Conservation (phyloP, 1,139 yeast genomes). For the Dujonia santamariae region DNA sequence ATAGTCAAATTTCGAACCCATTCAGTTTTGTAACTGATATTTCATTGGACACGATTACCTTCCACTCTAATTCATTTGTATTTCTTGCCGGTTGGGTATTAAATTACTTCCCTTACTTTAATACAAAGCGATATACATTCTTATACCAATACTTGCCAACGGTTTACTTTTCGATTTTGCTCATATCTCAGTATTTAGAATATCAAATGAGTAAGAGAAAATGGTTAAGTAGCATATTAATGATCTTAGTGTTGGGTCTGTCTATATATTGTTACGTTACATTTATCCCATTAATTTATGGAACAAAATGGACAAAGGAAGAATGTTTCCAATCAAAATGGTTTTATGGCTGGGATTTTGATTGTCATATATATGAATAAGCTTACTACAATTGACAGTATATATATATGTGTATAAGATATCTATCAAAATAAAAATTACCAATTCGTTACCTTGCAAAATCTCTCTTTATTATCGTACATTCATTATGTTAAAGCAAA, state of each 20-base stretch:
- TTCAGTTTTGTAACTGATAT: slow-evolving; percentile 19
- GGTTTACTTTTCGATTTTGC: slow-evolving; percentile 32
- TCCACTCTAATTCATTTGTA: slow-evolving; percentile 24
- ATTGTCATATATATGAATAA: slow-evolving; percentile 18
- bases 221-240: slow-evolving; percentile 16
- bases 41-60: slow-evolving; percentile 10
- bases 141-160: slow-evolving; percentile 41
- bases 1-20: slow-evolving; percentile 31
- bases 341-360: slow-evolving; percentile 36
- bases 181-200: slow-evolving; percentile 29
- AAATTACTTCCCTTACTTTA: slow-evolving; percentile 35
- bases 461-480: too few relatives aligned
- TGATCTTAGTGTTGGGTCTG: slow-evolving; percentile 12
- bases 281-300: slow-evolving; percentile 34
- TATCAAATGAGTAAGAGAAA: slow-evolving; percentile 23
- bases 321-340: slow-evolving; percentile 27
- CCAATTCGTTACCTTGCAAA: too few relatives aligned
- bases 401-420: too few relatives aligned
- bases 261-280: slow-evolving; percentile 18
- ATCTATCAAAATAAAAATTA: too few relatives aligned
- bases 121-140: slow-evolving; percentile 30
- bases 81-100: slow-evolving; percentile 31
- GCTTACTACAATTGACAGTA: too few relatives aligned
- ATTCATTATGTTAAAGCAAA: too few relatives aligned
- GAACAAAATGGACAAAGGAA: slow-evolving; percentile 28